Conservation (phyloP, 1,284 basidiomycete species). For the Leccinum subrobustum region DNA sequence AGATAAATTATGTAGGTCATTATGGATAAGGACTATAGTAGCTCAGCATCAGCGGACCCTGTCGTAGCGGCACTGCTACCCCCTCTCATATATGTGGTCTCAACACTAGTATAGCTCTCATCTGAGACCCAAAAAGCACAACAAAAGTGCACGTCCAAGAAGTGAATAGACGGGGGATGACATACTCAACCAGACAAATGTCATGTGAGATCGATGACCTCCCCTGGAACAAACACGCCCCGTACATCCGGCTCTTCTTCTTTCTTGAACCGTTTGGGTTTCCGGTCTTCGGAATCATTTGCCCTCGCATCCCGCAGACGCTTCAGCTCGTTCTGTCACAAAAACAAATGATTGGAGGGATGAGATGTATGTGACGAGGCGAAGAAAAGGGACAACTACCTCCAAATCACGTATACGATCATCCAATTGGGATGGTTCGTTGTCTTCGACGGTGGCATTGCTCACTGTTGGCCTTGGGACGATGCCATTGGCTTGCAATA, state of each 20-base stretch:
- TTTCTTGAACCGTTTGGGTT: not conserved
- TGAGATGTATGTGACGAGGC: not conserved
- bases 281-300: not conserved
- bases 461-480: constrained; percentile 4
- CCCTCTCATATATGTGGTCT: not conserved
- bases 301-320: not conserved
- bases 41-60: too few relatives aligned
- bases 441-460: constrained; percentile 1
- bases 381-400: constrained; percentile 1
- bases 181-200: not conserved
- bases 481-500: constrained; percentile 23
- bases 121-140: not conserved
- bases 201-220: not conserved
- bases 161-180: not conserved
- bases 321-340: not conserved
- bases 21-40: not conserved
- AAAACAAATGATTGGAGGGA: not conserved
- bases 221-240: not conserved
- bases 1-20: not conserved
- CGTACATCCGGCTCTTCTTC: not conserved
- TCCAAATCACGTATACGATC: constrained; percentile 14
- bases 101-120: not conserved
- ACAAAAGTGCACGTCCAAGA: not conserved
- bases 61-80: not conserved
- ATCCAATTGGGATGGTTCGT: constrained; percentile 4